Percentiles rank a stretch among this genome's conserved stretches.
Evolutionary conservation across 2,329 filamentous ascomycete species (phyloP).

Genomic region (Pleurostoma richardsiae): DNA sequence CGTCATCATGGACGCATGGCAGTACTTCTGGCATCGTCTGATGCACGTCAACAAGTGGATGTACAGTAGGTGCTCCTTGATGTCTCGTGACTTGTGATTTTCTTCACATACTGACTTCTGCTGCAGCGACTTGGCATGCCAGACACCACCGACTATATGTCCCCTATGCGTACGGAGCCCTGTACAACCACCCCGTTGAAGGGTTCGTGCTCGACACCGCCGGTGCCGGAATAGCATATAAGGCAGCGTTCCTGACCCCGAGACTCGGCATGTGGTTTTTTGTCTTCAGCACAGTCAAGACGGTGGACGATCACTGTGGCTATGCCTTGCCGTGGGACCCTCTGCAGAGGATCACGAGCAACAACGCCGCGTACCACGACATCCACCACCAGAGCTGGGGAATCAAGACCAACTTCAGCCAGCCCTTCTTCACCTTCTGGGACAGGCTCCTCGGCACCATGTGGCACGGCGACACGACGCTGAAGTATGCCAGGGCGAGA

Average conservation of each 20-base stretch:
- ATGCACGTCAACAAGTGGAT: conserved; percentile 99
- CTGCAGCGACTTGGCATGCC: conserved; percentile 78
- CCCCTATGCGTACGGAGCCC: conserved; percentile 91
- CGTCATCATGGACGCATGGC: conserved; percentile 86
- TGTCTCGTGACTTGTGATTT: neutral
- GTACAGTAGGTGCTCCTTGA: conserved; percentile 63
- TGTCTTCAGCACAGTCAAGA: conserved; percentile 85
- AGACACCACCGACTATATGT: conserved; percentile 96
- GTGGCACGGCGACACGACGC: conserved; percentile 62
- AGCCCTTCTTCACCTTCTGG: conserved; percentile 96
- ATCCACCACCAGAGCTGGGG: conserved; percentile 99
- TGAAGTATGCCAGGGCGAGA: conserved; percentile 36
- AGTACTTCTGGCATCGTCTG: conserved; percentile 91
- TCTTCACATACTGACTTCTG: conserved; percentile 12
- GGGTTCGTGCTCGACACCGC: conserved; percentile 90
- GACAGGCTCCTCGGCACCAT: conserved; percentile 76
- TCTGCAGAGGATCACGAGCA: conserved; percentile 83
- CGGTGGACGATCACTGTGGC: conserved; percentile 95
- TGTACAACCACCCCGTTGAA: conserved; percentile 95
- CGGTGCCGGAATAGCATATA: conserved; percentile 79
- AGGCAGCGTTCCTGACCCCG: conserved; percentile 74
- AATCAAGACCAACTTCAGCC: conserved; percentile 91
- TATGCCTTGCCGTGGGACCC: conserved; percentile 96
- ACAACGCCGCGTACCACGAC: conserved; percentile 95
- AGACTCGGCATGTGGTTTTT: conserved; percentile 90